A percentile compares a stretch with the other conserved stretches of the same genome.
Conservation (phyloP, 257 asterid species). For the Voacanga thouarsii region DNA sequence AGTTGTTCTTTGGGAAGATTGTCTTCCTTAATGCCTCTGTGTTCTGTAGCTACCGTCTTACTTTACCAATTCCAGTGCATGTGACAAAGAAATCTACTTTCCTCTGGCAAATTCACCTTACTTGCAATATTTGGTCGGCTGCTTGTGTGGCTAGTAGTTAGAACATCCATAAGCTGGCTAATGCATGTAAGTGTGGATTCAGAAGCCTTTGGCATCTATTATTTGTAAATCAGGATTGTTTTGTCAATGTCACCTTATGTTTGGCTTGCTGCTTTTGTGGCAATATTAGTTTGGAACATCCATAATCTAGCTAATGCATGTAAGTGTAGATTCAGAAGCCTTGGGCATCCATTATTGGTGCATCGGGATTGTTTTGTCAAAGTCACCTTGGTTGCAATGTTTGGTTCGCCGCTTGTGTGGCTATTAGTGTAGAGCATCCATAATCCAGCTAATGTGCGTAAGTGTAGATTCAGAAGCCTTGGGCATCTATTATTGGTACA, state of each 20-base stretch:
- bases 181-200: not conserved
- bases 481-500: not conserved
- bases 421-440: not conserved
- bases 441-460: not conserved
- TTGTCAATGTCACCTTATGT: not conserved
- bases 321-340: not conserved
- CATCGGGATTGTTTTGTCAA: not conserved
- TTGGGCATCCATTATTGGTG: not conserved
- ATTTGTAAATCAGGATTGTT: not conserved
- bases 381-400: not conserved
- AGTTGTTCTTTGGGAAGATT: not conserved
- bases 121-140: not conserved
- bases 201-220: conserved; percentile 4
- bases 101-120: not conserved
- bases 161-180: not conserved
- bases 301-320: not conserved
- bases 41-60: not conserved
- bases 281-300: not conserved
- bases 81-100: not conserved
- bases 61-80: not conserved
- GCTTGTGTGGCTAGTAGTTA: not conserved
- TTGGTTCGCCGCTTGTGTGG: not conserved
- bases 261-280: not conserved
- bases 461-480: not conserved
- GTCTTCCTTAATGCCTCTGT: not conserved